Base-by-base conservation (phyloP, 1,284 basidiomycete species). In the Laetiporus sulphureus region DNA sequence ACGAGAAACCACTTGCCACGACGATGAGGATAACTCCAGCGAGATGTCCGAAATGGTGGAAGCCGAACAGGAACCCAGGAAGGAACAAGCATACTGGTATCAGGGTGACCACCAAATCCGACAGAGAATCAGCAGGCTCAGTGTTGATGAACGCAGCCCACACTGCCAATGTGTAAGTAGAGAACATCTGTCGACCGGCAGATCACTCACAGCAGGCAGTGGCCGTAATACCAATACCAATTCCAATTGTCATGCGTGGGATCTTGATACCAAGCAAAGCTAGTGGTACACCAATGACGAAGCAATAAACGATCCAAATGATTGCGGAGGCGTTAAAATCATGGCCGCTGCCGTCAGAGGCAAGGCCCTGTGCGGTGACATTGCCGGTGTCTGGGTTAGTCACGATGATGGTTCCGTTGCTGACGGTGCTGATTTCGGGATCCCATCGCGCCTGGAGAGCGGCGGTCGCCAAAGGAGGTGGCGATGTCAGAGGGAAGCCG, bases 71-170 rank as follows among this genome's bases (percentile, higher is more conserved):
- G 47, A 77, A 75, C 0, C 75, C 77, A 32, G 73, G 41, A 25
- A 59, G 48, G 50, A 79, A 79, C 36, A 76, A 64, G 1, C 57
- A 65, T 19, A 81, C 45, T 4, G 72, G 62, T 43, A 78, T 64
- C 23, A 67, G 45, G 0, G 72, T 71, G 27, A 83, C 58, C 4
- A 73, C 52, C 30, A 72, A 39, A 53, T 83, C 80, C 0, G 73
- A 59, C 11, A 81, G 51, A 11, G 75, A 72, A 5, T 61, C 53
- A 5, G 69, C 60, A 45, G 64, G 61, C 4, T 76, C 58, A 1
- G 73, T 69, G 57, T 80, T 83, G 42, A 78, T 64, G 41, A 83
- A 66, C 25, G 77, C 73, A 7, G 73, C 67, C 79, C 78, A 81
- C 15, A 72, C 78, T 78, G 48, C 13, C 15, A 32, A 38, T 41